Base-by-base conservation (phyloP, 768 basidiomycete genomes). In the Lentinus brumalis region DNA sequence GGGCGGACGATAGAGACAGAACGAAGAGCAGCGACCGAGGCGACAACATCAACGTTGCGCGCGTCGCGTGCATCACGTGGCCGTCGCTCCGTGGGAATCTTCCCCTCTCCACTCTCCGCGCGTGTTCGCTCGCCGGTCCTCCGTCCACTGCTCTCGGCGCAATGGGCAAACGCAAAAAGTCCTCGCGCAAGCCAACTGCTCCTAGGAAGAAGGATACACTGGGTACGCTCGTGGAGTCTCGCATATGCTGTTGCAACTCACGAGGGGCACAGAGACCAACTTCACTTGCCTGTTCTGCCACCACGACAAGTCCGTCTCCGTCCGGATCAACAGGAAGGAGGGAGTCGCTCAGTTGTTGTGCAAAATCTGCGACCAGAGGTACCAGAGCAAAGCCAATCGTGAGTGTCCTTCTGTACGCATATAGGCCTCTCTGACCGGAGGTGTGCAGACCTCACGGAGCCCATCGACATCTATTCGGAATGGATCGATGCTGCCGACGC, bases 141-240 rank as follows among this genome's bases (percentile, higher is more conserved):
- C 8, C 16, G 26, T 15, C 18, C 60, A 18, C 31, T 52, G 54
- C 11, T 66, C 35, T 55, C 35, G 69, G 53, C 58, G 18, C 65
- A 60, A 94, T 94, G 92, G 92, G 92, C 61, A 94, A 94, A 76
- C 87, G 92, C 66, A 94, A 94, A 77, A 94, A 94, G 74, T 91
- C 93, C 0, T 86, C 92, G 18, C 84, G 89, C 70, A 92, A 93
- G 66, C 90, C 92, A 7, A 83, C 81, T 39, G 84, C 84, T 47
- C 76, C 88, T 6, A 81, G 85, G 65, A 84, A 80, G 66, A 86
- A 84, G 70, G 86, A 86, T 2, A 88, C 91, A 4, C 79, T 94
- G 14, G 93, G 92, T 93, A 53, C 60, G 83, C 71, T 30, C 53
- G 16, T 50, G 16, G 55, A 10, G 18, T 55, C 40, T 32, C 61